Conservation (phyloP, 805 yeast genomes). For the Lipomyces starkeyi region DNA sequence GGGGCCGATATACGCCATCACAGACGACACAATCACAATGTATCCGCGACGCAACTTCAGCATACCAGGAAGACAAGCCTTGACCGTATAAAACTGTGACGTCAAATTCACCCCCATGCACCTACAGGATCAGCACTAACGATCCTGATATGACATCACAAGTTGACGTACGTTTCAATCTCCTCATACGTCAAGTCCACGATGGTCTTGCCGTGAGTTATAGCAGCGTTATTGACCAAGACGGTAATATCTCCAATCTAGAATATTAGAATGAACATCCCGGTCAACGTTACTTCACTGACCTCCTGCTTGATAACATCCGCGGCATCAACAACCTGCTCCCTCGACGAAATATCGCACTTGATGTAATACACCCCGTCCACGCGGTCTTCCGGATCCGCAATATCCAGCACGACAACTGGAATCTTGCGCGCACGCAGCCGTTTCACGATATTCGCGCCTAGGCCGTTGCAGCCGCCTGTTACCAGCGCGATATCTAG, state of each 20-base stretch:
- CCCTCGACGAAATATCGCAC: conserved; percentile 71
- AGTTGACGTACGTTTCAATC: conserved; percentile 51
- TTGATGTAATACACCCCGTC: conserved; percentile 59
- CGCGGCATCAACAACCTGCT: conserved; percentile 54
- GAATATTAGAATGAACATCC: conserved; percentile 22
- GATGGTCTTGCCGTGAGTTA: conserved; percentile 62
- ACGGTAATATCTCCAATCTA: conserved; percentile 65
- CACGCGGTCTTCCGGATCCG: conserved; percentile 43
- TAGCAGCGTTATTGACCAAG: conserved; percentile 84
- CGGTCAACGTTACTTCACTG: background rate
- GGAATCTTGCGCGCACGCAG: conserved; percentile 55
- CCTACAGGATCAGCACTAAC: conserved; percentile 37
- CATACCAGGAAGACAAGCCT: conserved; percentile 78
- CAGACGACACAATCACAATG: conserved; percentile 80
- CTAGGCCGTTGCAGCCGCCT: conserved; percentile 85
- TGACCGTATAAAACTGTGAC: conserved; percentile 72
- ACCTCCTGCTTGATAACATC: conserved; percentile 50
- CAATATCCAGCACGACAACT: conserved; percentile 72
- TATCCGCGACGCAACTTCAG: conserved; percentile 67
- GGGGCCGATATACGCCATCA: conserved; percentile 83
- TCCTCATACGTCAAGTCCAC: conserved; percentile 61
- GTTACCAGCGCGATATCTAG: conserved; percentile 73
- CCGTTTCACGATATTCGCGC: conserved; percentile 61
- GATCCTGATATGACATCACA: background rate
- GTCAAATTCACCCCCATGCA: conserved; percentile 70